Conservation (phyloP, 192 early-diverging fungal genomes). For the Umbelopsis vinacea region DNA sequence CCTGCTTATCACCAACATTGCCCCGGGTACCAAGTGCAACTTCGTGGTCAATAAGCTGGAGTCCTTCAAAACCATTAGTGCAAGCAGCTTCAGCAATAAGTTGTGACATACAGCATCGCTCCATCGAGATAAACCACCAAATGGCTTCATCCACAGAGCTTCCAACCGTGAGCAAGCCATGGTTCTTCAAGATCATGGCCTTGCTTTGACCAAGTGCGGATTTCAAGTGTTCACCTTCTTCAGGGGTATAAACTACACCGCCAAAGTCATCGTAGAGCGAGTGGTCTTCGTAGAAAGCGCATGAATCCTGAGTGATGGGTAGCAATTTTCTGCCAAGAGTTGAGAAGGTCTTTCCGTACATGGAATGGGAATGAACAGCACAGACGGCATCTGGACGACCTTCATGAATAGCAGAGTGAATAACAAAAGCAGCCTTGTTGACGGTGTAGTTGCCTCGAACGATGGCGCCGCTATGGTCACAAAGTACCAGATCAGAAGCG, state of each 20-base stretch:
- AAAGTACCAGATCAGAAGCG: constrained; percentile 58
- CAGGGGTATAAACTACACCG: constrained; percentile 59
- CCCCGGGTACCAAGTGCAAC: constrained; percentile 26
- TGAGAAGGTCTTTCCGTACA: constrained; percentile 66
- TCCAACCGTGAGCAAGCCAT: constrained; percentile 63
- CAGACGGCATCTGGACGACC: constrained; percentile 52
- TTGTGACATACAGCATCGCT: constrained; percentile 59
- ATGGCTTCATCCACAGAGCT: constrained; percentile 56
- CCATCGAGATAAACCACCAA: constrained; percentile 62
- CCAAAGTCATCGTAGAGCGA: constrained; percentile 55
- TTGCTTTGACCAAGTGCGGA: constrained; percentile 52
- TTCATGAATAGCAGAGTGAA: constrained; percentile 60
- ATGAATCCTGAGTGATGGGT: constrained; percentile 66
- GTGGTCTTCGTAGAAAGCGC: constrained; percentile 61
- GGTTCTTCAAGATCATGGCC: constrained; percentile 63
- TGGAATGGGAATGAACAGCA: constrained; percentile 60
- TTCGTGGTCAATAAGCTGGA: constrained; percentile 28
- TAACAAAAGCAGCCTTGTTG: constrained; percentile 66
- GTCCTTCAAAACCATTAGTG: constrained; percentile 31
- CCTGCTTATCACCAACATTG: constrained; percentile 23
- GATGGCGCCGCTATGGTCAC: constrained; percentile 57
- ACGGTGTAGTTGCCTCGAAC: constrained; percentile 51
- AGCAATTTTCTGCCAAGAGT: constrained; percentile 43
- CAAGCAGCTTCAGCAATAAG: constrained; percentile 54
- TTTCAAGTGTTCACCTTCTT: constrained; percentile 59